These are phyloP conservation scores for Neofusicoccum ribis DNA, from an alignment of 2,329 filamentous ascomycete genomes.

Conservation along the genomic window DNA sequence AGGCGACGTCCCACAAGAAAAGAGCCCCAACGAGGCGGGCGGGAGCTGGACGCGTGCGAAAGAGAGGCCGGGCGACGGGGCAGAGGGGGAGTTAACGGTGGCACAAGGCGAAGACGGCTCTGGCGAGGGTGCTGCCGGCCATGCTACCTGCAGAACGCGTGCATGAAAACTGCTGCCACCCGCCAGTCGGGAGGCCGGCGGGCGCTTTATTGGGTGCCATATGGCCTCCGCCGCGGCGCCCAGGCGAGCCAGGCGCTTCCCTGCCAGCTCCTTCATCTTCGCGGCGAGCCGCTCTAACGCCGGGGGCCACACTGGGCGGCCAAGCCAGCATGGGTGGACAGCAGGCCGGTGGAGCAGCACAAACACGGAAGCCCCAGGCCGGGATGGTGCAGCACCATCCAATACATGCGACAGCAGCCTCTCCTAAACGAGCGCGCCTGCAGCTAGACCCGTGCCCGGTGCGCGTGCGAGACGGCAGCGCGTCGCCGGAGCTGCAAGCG, in stretches of 20 bases:
- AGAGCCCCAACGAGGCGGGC: neutral
- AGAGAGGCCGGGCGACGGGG: neutral
- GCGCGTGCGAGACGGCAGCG: no score
- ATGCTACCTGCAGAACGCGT: slow-evolving; percentile 7
- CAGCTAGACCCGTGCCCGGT: no score
- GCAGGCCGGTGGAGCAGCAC: slow-evolving; percentile 8
- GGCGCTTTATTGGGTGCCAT: slow-evolving; percentile 10
- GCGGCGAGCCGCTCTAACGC: neutral
- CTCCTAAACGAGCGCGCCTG: neutral
- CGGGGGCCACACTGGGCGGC: neutral
- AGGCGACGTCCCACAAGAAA: slow-evolving; percentile 14
- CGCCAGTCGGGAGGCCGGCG: slow-evolving; percentile 5
- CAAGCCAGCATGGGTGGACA: neutral
- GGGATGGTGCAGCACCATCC: slow-evolving; percentile 19
- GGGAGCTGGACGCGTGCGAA: neutral
- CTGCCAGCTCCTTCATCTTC: neutral
- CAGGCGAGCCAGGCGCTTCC: slow-evolving; percentile 3
- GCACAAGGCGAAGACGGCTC: neutral
- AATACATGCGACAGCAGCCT: slow-evolving; percentile 19
- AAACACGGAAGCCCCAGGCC: slow-evolving; percentile 9
- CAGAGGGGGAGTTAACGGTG: neutral
- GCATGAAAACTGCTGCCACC: neutral
- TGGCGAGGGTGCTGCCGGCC: neutral
- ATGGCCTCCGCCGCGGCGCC: neutral
- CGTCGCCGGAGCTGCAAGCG: neutral